Evolutionary conservation across 225 moss, liverwort and hornwort genomes (phyloP), one percentile per base, ranked within the genome.

Genomic region (Straminergon stramineum): DNA sequence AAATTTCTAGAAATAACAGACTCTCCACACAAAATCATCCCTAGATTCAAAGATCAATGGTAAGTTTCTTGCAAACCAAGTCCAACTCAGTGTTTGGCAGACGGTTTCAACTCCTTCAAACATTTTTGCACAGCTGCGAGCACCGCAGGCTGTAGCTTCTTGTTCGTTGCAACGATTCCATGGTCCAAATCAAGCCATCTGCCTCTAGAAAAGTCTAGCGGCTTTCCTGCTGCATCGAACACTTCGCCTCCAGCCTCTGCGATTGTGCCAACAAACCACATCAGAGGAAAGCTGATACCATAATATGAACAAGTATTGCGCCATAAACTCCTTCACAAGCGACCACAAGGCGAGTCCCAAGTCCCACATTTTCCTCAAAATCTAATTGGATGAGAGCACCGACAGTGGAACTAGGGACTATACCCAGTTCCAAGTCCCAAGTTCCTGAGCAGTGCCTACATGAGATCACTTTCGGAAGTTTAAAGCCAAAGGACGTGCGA

Each of bases 151-250:
- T 93, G 93, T 83, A 99, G 90, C 75, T 91, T 90, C 84, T 88
- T 90, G 89, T 99, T 99, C 5, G 99, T 97, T 67, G 99, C 99
- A 92, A 99, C 93, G n/a, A 99, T 99, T n/a, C 99, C 99, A 32
- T 70, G 89, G 23, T 96, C 95, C 89, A 97, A 82, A 92, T 99
- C 97, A 91, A 99, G 92, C 92, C 95, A 99, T 84, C 99, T 94
- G 60, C 97, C 99, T 93, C 93, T 95, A 3, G 99, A 99, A 82
- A 99, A 99, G 90, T 99, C 97, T 88, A 99, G 91, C 7, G 97
- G 92, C 55, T 93, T 94, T 43, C 99, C 99, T 37, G 97, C 95
- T 81, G 96, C 99, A 87, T 99, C 99, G 87, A 97, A 99, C 35
- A 99, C 97, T 75, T 94, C 94, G 62, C 99, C 99, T 90, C 99